Percentiles rank a stretch among this genome's conserved stretches.
Conservation (phyloP, 2,329 filamentous ascomycete species). For the Atkinsonella texensis region DNA sequence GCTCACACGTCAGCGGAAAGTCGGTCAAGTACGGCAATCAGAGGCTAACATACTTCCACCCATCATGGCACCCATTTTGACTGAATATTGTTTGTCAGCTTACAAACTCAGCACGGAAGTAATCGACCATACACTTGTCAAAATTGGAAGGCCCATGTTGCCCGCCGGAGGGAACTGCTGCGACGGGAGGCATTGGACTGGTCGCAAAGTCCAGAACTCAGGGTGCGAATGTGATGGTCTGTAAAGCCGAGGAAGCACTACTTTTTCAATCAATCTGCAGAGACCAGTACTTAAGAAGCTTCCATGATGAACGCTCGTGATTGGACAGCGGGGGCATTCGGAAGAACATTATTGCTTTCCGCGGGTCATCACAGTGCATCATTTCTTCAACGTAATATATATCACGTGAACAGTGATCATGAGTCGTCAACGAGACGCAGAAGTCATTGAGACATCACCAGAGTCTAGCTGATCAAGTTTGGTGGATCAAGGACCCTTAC, state of each 20-base stretch:
- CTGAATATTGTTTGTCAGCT: conserved; percentile 11
- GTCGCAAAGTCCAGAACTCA: neutral
- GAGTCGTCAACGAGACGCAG: conserved; percentile 14
- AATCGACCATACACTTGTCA: conserved; percentile 37
- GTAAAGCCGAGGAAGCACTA: neutral
- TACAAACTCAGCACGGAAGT: neutral
- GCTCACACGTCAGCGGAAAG: conserved; percentile 18
- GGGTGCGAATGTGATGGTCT: neutral
- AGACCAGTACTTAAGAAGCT: neutral
- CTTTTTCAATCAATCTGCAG: neutral
- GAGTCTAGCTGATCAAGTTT: neutral
- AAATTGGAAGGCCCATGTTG: conserved; percentile 38
- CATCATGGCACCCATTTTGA: conserved; percentile 97
- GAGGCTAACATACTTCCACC: conserved; percentile 69
- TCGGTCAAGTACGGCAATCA: neutral
- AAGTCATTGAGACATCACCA: neutral
- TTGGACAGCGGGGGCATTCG: conserved; percentile 15
- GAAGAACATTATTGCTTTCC: conserved; percentile 17
- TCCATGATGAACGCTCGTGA: conserved; percentile 8
- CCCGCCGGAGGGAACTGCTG: conserved; percentile 24
- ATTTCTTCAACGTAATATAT: conserved; percentile 14
- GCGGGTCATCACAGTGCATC: conserved; percentile 16
- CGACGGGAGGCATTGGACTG: conserved; percentile 27
- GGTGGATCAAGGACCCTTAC: neutral
- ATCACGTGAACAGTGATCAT: conserved; percentile 25